Percentiles rank a stretch among this genome's conserved stretches.
These are phyloP conservation scores for Termitomyces sp. DNA, from an alignment of 768 basidiomycete species.

Conservation along the genomic window DNA sequence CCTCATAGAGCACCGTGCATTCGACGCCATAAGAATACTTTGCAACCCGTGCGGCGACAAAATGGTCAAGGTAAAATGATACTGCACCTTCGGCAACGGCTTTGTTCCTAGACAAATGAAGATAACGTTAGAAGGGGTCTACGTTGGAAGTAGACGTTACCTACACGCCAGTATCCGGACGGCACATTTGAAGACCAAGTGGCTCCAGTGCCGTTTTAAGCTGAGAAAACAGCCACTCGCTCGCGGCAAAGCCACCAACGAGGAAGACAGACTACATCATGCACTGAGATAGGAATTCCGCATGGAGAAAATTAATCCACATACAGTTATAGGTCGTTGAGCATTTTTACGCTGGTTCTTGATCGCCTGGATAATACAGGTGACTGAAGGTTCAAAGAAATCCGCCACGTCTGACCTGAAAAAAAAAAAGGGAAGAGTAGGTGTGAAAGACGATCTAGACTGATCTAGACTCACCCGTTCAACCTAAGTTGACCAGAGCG, in stretches of 20 bases:
- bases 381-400: background rate
- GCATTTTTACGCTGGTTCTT: background rate
- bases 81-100: conserved; percentile 26
- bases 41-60: conserved; percentile 20
- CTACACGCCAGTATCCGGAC: conserved; percentile 51
- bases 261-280: conserved; percentile 35
- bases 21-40: conserved; percentile 19
- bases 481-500: conserved; percentile 1
- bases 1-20: conserved; percentile 7
- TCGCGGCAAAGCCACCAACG: conserved; percentile 56
- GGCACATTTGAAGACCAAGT: conserved; percentile 34
- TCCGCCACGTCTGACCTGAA: background rate
- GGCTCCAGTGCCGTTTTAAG: conserved; percentile 32
- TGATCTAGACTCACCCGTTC: background rate
- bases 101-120: conserved; percentile 18
- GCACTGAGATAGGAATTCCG: background rate
- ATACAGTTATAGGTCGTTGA: background rate
- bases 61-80: conserved; percentile 22
- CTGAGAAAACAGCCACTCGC: conserved; percentile 44
- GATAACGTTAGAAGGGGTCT: background rate
- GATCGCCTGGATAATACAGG: background rate
- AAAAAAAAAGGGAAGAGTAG: background rate
- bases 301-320: background rate
- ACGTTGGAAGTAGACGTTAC: conserved; percentile 12
- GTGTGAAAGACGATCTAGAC: background rate